Evolutionary conservation across 2,329 filamentous ascomycete genomes (phyloP).

Genomic region (Phialocephala sp.): DNA sequence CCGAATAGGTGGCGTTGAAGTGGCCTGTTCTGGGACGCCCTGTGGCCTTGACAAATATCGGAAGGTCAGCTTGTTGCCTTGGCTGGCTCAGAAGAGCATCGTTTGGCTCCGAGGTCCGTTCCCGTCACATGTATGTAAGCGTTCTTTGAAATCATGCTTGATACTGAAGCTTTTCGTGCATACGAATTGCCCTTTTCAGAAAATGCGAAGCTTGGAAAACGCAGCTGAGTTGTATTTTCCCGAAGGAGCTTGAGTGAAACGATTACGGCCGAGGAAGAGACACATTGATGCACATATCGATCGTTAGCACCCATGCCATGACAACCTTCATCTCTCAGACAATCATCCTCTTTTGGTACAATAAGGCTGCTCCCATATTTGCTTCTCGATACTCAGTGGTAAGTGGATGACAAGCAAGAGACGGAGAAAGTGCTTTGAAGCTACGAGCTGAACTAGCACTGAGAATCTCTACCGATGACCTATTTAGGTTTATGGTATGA

Average conservation of each 20-base stretch:
- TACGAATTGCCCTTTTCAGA: slow-evolving; percentile 21
- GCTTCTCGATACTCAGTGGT: no score
- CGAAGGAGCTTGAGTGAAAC: neutral
- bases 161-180: slow-evolving; percentile 3
- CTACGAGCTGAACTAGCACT: no score
- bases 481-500: no score
- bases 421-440: no score
- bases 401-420: no score
- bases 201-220: slow-evolving; percentile 15
- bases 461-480: no score
- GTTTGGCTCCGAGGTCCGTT: neutral
- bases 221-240: neutral
- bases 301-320: neutral
- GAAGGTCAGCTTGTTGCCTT: slow-evolving; percentile 19
- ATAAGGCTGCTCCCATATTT: neutral
- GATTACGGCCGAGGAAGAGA: slow-evolving; percentile 5
- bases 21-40: slow-evolving; percentile 17
- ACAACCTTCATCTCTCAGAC: neutral
- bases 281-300: slow-evolving; percentile 4
- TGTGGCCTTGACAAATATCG: slow-evolving; percentile 29
- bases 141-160: slow-evolving; percentile 1
- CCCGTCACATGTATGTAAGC: slow-evolving; percentile 2
- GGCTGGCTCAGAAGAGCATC: slow-evolving; percentile 5
- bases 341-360: neutral
- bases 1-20: slow-evolving; percentile 22